Conservation (phyloP, 1,139 yeast genomes). For the Tardiomyces digboiensis region DNA sequence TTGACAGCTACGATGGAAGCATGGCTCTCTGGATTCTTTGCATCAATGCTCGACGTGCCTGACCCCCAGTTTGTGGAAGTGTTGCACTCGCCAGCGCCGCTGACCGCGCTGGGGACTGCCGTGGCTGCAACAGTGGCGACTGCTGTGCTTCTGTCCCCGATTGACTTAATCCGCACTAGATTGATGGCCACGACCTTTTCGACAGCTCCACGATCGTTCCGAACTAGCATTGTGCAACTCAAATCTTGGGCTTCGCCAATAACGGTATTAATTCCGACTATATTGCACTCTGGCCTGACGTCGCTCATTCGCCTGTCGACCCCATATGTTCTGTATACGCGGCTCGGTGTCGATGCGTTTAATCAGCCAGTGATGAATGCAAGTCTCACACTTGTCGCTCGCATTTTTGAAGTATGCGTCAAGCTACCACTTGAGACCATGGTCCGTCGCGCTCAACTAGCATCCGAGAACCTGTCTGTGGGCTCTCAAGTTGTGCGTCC, state of each 20-base stretch:
- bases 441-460: constrained; percentile 72
- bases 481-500: constrained; percentile 25
- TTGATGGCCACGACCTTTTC: constrained; percentile 52
- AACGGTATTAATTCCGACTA: constrained; percentile 42
- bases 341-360: constrained; percentile 60
- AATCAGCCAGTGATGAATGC: constrained; percentile 56
- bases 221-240: constrained; percentile 29
- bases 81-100: constrained; percentile 71
- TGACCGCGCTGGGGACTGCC: constrained; percentile 55
- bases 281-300: constrained; percentile 53
- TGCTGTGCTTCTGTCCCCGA: constrained; percentile 69
- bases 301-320: constrained; percentile 59
- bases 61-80: constrained; percentile 85
- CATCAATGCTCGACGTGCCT: constrained; percentile 78
- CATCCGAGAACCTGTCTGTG: constrained; percentile 35
- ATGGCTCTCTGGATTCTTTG: constrained; percentile 82
- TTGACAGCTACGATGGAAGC: constrained; percentile 74
- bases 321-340: constrained; percentile 58
- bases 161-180: constrained; percentile 72
- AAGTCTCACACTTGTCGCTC: constrained; percentile 40
- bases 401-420: constrained; percentile 58
- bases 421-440: constrained; percentile 84
- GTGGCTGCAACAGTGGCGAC: constrained; percentile 67
- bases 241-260: constrained; percentile 48
- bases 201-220: constrained; percentile 28